Percentiles rank a stretch among this genome's conserved stretches.
These are phyloP conservation scores for Lichtheimia corymbifera DNA, from an alignment of 371 early-diverging fungal species.

Conservation along the genomic window DNA sequence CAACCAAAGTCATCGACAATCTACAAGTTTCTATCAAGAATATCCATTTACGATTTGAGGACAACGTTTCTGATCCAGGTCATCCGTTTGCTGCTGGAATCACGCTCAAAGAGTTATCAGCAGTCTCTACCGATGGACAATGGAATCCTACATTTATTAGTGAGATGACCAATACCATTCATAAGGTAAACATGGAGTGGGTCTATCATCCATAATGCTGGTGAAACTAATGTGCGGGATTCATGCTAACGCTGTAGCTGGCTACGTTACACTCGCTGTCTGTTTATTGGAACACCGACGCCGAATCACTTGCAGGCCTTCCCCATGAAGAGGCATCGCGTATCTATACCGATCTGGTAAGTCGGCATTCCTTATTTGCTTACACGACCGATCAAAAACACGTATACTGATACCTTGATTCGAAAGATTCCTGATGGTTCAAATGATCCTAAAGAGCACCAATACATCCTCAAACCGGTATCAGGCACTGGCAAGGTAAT, in stretches of 20 bases:
- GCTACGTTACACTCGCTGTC: constrained; percentile 70
- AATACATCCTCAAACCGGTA: constrained; percentile 81
- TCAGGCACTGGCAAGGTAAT: constrained; percentile 81
- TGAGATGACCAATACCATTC: constrained; percentile 63
- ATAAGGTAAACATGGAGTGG: constrained; percentile 48
- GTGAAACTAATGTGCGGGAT: neutral
- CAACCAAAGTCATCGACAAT: constrained; percentile 86
- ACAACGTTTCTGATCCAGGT: constrained; percentile 64
- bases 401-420: neutral
- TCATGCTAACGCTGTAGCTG: constrained; percentile 33
- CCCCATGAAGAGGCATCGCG: constrained; percentile 35
- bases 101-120: constrained; percentile 78
- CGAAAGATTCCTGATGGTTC: constrained; percentile 37
- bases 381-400: too few species aligned
- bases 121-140: constrained; percentile 76
- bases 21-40: constrained; percentile 85
- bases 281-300: constrained; percentile 78
- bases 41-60: constrained; percentile 88
- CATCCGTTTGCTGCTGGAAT: constrained; percentile 77
- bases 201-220: neutral
- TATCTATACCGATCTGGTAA: constrained; percentile 32
- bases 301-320: constrained; percentile 51
- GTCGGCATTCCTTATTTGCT: neutral
- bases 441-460: constrained; percentile 33
- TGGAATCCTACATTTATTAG: constrained; percentile 75